Percentiles rank a stretch among this genome's conserved stretches.
Conservation (phyloP, 2,329 filamentous ascomycete genomes). For the Macrophomina phaseolina region DNA sequence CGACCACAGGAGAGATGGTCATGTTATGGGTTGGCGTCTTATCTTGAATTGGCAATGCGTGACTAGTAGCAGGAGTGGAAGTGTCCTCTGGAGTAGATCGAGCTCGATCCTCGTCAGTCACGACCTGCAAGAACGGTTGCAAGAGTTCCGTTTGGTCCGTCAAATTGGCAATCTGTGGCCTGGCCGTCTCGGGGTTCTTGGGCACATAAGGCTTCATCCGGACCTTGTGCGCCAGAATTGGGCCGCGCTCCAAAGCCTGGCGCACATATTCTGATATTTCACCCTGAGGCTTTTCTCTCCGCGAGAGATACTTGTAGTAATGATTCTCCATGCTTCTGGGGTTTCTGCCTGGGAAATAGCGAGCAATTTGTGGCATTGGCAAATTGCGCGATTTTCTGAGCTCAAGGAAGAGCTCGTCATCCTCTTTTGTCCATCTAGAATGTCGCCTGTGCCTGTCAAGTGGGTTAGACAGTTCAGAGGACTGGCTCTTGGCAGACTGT, state of each 20-base stretch:
- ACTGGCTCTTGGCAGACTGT: neutral
- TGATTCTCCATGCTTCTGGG: conserved; percentile 28
- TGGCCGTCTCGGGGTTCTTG: neutral
- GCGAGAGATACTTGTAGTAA: conserved; percentile 32
- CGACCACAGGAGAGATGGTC: neutral
- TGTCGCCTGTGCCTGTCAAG: conserved; percentile 29
- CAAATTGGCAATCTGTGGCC: neutral
- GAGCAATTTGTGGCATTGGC: conserved; percentile 35
- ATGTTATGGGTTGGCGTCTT: neutral
- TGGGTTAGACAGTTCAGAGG: neutral
- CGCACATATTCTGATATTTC: conserved; percentile 7
- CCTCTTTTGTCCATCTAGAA: conserved; percentile 40
- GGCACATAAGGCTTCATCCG: conserved; percentile 8
- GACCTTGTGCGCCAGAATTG: conserved; percentile 1
- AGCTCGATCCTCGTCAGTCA: neutral
- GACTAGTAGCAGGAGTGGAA: neutral
- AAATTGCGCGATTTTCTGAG: conserved; percentile 36
- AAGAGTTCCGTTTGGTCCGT: neutral
- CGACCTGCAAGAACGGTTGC: neutral
- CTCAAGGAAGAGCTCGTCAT: conserved; percentile 45
- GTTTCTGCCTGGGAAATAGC: conserved; percentile 21
- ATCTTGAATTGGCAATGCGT: neutral
- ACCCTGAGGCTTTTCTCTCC: neutral
- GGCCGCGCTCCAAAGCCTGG: neutral
- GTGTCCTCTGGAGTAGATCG: neutral